These are phyloP conservation scores for Lecanosticta acicola DNA, from an alignment of 2,329 filamentous ascomycete genomes.

Conservation along the genomic window DNA sequence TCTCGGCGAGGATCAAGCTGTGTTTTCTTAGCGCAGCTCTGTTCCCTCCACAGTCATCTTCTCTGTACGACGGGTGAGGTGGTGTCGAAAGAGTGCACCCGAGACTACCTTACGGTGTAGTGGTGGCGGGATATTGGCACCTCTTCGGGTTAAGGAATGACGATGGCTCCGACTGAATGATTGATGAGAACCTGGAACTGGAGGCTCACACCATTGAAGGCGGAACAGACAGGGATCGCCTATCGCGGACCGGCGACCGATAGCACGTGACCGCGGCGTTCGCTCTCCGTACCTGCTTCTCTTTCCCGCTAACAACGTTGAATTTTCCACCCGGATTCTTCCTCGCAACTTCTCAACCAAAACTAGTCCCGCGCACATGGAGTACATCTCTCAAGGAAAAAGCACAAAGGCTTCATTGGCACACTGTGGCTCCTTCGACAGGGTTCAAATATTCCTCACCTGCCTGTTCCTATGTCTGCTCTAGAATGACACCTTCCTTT, in stretches of 20 bases:
- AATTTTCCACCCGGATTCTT: no score
- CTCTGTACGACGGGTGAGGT: neutral
- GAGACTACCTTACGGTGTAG: neutral
- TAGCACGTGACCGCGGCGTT: neutral
- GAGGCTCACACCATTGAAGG: no score
- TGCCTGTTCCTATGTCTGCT: neutral
- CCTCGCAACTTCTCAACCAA: no score
- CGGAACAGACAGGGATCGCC: no score
- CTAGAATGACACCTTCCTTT: neutral
- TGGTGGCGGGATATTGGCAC: neutral
- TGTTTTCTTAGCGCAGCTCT: neutral
- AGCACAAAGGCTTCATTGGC: no score
- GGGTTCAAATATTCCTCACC: no score
- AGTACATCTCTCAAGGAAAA: no score
- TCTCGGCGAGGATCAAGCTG: neutral
- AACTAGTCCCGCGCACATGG: no score
- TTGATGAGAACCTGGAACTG: no score
- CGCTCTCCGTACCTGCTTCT: neutral
- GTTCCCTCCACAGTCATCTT: neutral
- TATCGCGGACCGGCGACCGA: neutral
- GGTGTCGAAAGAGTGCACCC: neutral
- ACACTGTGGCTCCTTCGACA: no score
- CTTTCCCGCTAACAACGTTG: no score
- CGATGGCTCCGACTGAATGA: no score
- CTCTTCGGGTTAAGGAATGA: neutral